Evolutionary conservation across 257 asterid species (phyloP).

Genomic region (Henckelia pumila): DNA sequence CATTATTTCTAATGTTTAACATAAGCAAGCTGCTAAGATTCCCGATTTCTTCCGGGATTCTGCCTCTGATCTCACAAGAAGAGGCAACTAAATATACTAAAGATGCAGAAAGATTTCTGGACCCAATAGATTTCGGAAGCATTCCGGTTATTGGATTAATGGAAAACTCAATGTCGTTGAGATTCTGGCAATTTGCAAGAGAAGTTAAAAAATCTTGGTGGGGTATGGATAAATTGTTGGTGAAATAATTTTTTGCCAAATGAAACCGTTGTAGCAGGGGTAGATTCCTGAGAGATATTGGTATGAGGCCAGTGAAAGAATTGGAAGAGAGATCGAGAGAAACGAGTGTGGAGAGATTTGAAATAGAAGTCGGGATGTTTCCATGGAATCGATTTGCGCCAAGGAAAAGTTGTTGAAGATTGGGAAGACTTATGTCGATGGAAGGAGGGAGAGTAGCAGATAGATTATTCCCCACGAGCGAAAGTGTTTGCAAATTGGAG

Average conservation of each 20-base stretch:
- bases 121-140: constrained; percentile 23
- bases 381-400: constrained; percentile 12
- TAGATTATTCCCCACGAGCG: not conserved
- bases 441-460: constrained; percentile 26
- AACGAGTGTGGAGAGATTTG: constrained; percentile 22
- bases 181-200: constrained; percentile 9
- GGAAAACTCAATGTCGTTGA: not conserved
- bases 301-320: constrained; percentile 26
- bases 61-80: too few relatives aligned
- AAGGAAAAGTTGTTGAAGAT: constrained; percentile 8
- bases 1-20: too few relatives aligned
- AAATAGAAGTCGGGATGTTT: constrained; percentile 24
- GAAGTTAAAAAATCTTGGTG: constrained; percentile 23
- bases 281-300: constrained; percentile 21
- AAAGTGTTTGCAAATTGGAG: constrained; percentile 15
- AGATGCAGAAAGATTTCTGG: constrained; percentile 20
- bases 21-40: too few relatives aligned
- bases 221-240: constrained; percentile 8
- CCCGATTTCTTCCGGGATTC: too few relatives aligned
- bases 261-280: constrained; percentile 1
- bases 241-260: not conserved
- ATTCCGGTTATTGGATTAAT: constrained; percentile 18
- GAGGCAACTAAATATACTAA: too few relatives aligned
- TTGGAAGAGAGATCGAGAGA: not conserved
- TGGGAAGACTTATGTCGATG: constrained; percentile 18